Evolutionary conservation across 73 alveolate genomes (phyloP).

Genomic region (Paramecium sexaurelia): DNA sequence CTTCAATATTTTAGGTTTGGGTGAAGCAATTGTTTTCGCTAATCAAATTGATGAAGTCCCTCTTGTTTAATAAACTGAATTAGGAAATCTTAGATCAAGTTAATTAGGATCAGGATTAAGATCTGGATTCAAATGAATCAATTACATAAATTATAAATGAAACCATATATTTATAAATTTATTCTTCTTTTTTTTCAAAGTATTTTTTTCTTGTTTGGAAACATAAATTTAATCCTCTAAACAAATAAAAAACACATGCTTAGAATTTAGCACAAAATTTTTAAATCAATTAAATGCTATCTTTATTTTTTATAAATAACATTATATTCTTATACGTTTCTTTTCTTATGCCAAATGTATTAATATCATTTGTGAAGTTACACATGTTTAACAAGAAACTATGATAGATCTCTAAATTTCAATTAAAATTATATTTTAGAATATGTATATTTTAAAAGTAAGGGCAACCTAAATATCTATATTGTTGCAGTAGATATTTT

Average conservation of each 20-base stretch:
- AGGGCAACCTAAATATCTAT: no score
- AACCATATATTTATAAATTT: background rate
- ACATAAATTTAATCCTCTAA: slow-evolving; percentile 12
- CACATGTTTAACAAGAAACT: no score
- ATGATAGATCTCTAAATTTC: no score
- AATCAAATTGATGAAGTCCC: background rate
- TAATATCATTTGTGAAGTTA: no score
- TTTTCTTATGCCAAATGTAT: no score
- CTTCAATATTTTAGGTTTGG: background rate
- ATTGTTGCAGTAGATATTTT: no score
- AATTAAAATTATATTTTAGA: no score
- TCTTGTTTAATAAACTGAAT: background rate
- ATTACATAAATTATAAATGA: background rate
- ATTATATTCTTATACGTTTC: no score
- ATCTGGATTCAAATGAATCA: slow-evolving; percentile 14
- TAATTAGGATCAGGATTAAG: background rate
- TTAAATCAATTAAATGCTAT: background rate
- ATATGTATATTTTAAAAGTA: no score
- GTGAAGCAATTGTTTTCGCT: slow-evolving; percentile 51
- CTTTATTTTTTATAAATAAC: no score
- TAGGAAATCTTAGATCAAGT: slow-evolving; percentile 3
- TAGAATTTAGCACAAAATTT: background rate
- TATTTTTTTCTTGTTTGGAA: background rate
- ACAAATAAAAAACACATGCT: background rate
- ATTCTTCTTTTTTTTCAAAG: background rate